A percentile compares a stretch with the other conserved stretches of the same genome.
phyloP scores from a whole-genome alignment of 805 yeast species.

The Candida germanica region DNA sequence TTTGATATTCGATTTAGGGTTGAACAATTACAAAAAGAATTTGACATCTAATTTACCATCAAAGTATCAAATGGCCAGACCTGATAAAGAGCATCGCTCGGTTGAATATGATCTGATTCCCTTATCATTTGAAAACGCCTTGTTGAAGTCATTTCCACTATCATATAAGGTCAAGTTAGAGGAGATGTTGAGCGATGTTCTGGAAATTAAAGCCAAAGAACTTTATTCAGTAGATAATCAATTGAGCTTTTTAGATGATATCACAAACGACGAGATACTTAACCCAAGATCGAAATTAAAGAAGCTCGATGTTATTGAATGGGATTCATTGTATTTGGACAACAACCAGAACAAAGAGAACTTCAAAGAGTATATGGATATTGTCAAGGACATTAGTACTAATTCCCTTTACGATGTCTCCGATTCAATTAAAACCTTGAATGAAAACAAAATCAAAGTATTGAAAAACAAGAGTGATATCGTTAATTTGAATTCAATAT shows the following conservation, averaged over 20 bases:
- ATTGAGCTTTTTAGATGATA: constrained; percentile 36
- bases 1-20: constrained; percentile 36
- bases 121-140: constrained; percentile 17
- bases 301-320: constrained; percentile 25
- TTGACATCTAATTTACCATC: constrained; percentile 9
- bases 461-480: constrained; percentile 35
- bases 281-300: constrained; percentile 22
- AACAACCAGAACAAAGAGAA: constrained; percentile 15
- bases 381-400: constrained; percentile 15
- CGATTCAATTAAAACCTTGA: constrained; percentile 15
- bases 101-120: constrained; percentile 2
- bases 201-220: constrained; percentile 5
- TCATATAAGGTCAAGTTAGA: constrained; percentile 30
- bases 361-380: constrained; percentile 20
- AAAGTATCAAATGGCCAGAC: background rate
- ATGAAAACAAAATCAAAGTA: constrained; percentile 24
- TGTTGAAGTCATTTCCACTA: constrained; percentile 28
- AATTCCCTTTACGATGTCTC: constrained; percentile 9
- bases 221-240: constrained; percentile 22
- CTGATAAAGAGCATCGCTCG: background rate
- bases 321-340: constrained; percentile 31
- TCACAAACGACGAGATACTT: constrained; percentile 29
- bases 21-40: constrained; percentile 15
- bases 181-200: constrained; percentile 29
- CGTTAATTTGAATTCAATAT: constrained; percentile 44